These are phyloP conservation scores for Zygosaccharomyces siamensis DNA, from an alignment of 805 yeast species.

Conservation along the genomic window DNA sequence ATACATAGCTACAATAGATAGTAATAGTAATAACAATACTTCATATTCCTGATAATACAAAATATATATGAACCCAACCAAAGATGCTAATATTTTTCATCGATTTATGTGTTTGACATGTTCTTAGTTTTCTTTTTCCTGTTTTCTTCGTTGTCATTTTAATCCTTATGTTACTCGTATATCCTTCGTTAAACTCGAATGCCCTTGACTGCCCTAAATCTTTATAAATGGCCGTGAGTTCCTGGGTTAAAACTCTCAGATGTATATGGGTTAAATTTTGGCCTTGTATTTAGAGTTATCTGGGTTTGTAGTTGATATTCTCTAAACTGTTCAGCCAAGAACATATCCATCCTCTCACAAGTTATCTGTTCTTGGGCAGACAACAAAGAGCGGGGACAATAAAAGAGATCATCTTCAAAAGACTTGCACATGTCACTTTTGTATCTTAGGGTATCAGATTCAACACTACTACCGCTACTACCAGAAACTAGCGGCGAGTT, in stretches of 20 bases:
- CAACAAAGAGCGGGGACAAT: constrained; percentile 31
- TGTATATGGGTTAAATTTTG: constrained; percentile 64
- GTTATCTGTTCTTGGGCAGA: constrained; percentile 26
- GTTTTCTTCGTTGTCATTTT: not conserved
- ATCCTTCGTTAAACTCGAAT: not conserved
- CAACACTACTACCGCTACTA: constrained; percentile 15
- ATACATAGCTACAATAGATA: not conserved
- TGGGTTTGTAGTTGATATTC: constrained; percentile 13
- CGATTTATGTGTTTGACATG: not conserved
- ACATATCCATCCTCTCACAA: constrained; percentile 28
- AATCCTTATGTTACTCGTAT: not conserved
- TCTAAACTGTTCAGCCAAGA: constrained; percentile 20
- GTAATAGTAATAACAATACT: not conserved
- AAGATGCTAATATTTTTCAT: constrained; percentile 3
- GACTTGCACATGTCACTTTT: constrained; percentile 29
- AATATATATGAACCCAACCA: constrained; percentile 7
- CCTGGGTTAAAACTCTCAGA: constrained; percentile 58
- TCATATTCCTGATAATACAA: constrained; percentile 5
- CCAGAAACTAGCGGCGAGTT: constrained; percentile 15
- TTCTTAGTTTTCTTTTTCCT: not conserved
- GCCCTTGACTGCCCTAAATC: not conserved
- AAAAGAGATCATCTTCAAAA: constrained; percentile 33
- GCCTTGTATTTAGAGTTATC: constrained; percentile 23
- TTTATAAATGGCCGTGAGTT: constrained; percentile 2
- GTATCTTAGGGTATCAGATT: constrained; percentile 20